Percentiles rank a stretch among this genome's conserved stretches.
Conservation (phyloP, 106 monocot genomes). For the Acorus calamus region DNA sequence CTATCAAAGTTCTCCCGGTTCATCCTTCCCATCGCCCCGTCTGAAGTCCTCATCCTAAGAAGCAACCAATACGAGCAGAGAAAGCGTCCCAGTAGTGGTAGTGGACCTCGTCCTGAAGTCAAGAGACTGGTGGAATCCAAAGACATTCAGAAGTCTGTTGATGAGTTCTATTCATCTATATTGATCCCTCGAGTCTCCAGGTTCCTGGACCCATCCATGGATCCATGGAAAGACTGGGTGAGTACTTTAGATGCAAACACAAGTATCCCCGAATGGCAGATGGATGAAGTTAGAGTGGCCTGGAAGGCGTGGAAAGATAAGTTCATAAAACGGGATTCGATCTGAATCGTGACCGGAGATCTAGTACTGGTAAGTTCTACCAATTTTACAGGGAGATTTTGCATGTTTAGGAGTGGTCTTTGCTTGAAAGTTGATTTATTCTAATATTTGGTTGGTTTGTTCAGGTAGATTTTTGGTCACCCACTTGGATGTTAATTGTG, state of each 20-base stretch:
- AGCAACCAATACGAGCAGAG: slow-evolving; percentile 40
- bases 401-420: too few species aligned
- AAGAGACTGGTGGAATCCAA: slow-evolving; percentile 48
- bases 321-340: background rate
- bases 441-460: too few species aligned
- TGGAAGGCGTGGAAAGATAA: slow-evolving; percentile 52
- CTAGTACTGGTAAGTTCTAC: too few species aligned
- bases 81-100: slow-evolving; percentile 39
- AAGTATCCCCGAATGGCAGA: slow-evolving; percentile 45
- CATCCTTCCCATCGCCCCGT: slow-evolving; percentile 75
- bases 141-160: slow-evolving; percentile 41
- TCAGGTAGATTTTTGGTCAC: too few species aligned
- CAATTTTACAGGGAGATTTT: too few species aligned
- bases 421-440: too few species aligned
- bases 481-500: too few species aligned
- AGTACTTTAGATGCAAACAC: slow-evolving; percentile 53
- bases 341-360: too few species aligned
- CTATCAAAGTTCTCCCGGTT: slow-evolving; percentile 75
- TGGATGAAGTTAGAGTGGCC: slow-evolving; percentile 60
- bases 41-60: slow-evolving; percentile 65
- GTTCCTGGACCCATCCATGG: slow-evolving; percentile 61
- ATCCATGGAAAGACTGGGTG: slow-evolving; percentile 77
- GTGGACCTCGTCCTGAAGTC: slow-evolving; percentile 39
- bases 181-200: slow-evolving; percentile 55
- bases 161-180: slow-evolving; percentile 43